A percentile compares a stretch with the other conserved stretches of the same genome.
Conservation (phyloP, 2,329 filamentous ascomycete genomes). For the Fusarium heterosporum region DNA sequence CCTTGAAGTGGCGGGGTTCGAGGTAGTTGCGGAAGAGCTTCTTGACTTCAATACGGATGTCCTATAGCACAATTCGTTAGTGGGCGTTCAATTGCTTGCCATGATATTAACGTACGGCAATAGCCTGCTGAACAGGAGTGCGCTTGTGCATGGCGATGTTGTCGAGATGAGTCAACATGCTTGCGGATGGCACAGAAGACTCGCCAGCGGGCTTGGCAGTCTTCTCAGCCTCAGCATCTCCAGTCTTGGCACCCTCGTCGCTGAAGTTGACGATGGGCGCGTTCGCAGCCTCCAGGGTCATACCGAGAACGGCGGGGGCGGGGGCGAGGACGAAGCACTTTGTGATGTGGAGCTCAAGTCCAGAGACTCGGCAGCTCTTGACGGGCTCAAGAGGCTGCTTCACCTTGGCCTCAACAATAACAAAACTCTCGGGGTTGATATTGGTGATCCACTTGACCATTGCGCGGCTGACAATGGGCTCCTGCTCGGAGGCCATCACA, state of each 20-base stretch:
- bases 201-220: slow-evolving; percentile 56
- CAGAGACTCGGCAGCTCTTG: slow-evolving; percentile 84
- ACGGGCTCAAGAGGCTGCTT: slow-evolving; percentile 87
- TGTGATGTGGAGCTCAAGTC: slow-evolving; percentile 87
- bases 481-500: slow-evolving; percentile 76
- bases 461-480: slow-evolving; percentile 7
- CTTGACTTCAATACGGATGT: slow-evolving; percentile 24
- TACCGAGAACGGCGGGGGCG: slow-evolving; percentile 67
- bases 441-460: slow-evolving; percentile 94
- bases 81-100: neutral
- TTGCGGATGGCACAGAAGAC: slow-evolving; percentile 72
- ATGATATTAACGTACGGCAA: slow-evolving; percentile 55
- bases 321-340: slow-evolving; percentile 84
- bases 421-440: slow-evolving; percentile 82
- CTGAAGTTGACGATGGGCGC: slow-evolving; percentile 68
- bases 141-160: slow-evolving; percentile 95
- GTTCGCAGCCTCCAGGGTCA: slow-evolving; percentile 68
- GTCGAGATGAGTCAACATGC: slow-evolving; percentile 85
- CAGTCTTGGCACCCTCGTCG: slow-evolving; percentile 63
- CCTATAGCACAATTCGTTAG: neutral
- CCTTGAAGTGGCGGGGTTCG: slow-evolving; percentile 51
- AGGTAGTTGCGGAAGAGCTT: slow-evolving; percentile 69
- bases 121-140: slow-evolving; percentile 89
- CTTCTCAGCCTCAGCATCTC: slow-evolving; percentile 58
- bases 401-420: slow-evolving; percentile 83